Evolutionary conservation across 2,329 filamentous ascomycete genomes (phyloP).

Genomic region (Paecilomyces sp.): DNA sequence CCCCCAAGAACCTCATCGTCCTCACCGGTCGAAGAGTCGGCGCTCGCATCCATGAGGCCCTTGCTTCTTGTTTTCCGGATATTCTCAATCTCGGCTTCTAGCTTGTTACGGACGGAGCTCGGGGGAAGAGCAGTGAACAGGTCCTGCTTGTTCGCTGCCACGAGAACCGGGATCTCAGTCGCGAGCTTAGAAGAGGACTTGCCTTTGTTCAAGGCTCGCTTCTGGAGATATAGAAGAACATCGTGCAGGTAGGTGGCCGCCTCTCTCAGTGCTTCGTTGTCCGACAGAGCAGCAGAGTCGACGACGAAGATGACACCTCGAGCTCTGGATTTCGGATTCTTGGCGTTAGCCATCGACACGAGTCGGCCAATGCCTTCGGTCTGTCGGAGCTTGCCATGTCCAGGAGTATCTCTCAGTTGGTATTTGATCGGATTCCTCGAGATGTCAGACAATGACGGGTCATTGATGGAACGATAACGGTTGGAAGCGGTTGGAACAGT

Average conservation of each 20-base stretch:
- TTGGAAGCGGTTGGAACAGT: constrained; percentile 48
- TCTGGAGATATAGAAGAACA: constrained; percentile 74
- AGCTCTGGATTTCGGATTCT: constrained; percentile 38
- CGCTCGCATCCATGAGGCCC: constrained; percentile 73
- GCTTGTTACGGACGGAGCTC: constrained; percentile 61
- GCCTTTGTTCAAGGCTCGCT: constrained; percentile 49
- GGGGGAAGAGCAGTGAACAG: constrained; percentile 87
- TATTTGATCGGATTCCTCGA: constrained; percentile 30
- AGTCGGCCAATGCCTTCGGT: constrained; percentile 41
- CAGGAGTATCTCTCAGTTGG: constrained; percentile 66
- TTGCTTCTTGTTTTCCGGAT: constrained; percentile 71
- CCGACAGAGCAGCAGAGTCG: constrained; percentile 64
- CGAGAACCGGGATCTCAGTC: constrained; percentile 62
- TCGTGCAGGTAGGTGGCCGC: constrained; percentile 85
- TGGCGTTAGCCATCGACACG: constrained; percentile 21
- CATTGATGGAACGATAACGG: constrained; percentile 59
- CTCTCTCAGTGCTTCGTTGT: constrained; percentile 51
- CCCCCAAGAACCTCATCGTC: constrained; percentile 83
- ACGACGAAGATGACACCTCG: constrained; percentile 77
- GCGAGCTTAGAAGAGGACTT: constrained; percentile 51
- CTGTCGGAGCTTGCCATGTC: constrained; percentile 86
- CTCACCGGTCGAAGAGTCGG: constrained; percentile 47
- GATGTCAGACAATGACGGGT: constrained; percentile 55
- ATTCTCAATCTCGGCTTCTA: constrained; percentile 75
- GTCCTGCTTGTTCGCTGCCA: constrained; percentile 93